Evolutionary conservation across 139 green algal species (phyloP), one percentile per base, ranked within the genome.

Genomic region (Trebouxia sp.): DNA sequence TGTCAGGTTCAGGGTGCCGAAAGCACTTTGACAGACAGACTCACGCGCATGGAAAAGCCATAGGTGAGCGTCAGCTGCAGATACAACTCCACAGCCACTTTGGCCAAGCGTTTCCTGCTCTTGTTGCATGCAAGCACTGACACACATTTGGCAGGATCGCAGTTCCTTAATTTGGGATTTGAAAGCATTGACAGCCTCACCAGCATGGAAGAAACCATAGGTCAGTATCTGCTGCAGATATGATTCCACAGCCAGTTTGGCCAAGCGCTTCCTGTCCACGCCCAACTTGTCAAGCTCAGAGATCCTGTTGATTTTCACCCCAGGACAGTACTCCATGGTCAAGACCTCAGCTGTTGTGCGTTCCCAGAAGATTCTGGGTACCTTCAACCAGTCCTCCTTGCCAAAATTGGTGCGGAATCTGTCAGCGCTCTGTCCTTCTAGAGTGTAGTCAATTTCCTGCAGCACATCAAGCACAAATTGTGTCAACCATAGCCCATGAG

Each of bases 171-270:
- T n/a, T n/a, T n/a, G n/a, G n/a, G n/a, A n/a, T n/a, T n/a, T n/a
- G n/a, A n/a, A n/a, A 35, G 53, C 30, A n/a, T 28, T 28, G 32
- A 1, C 20, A 38, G 0, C 0, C 7, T 26, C 41, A 85, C 67
- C 94, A 0, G 95, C 96, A 80, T 99, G 96, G 89, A 99, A 98
- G 86, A 99, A 98, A 38, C 92, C 94, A 81, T 94, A 88, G 38
- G 79, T 90, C 20, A 98, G 89, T 14, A 98, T 93, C 90, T 98
- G 95, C 89, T 97, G 90, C 67, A 99, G 91, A 89, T 99, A 99
- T 8, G 87, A 92, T 87, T 99, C 96, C 26, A 98, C 96, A 14
- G 91, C 80, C 35, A 81, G 83, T 10, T 90, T 82, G 0, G 97
- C 97, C 67, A 99, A 87, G 50, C 87, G 82, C 79, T 95, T 83